Percentiles rank a stretch among this genome's conserved stretches.
Evolutionary conservation across 2,329 filamentous ascomycete genomes (phyloP).

Genomic region (Didymella arachidicola): DNA sequence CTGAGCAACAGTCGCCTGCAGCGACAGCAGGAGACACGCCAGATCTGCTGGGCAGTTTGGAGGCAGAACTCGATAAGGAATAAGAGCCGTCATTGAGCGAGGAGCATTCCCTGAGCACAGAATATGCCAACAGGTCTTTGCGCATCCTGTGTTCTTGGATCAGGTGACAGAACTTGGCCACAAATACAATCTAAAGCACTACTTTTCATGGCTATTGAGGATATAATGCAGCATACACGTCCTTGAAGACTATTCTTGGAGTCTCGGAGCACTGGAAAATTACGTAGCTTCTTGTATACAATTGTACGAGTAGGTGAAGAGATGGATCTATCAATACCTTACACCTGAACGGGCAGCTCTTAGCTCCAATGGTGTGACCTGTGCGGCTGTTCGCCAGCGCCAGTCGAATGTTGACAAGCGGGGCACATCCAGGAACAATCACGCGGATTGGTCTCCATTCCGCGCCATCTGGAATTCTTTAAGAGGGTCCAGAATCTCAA

Average conservation of each 20-base stretch:
- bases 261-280: background rate
- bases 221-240: background rate
- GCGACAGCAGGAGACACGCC: constrained; percentile 50
- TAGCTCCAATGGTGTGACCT: background rate
- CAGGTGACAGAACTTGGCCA: background rate
- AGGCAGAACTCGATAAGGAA: constrained; percentile 54
- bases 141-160: background rate
- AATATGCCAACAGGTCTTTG: background rate
- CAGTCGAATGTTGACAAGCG: constrained; percentile 1
- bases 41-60: constrained; percentile 58
- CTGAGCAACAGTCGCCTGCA: constrained; percentile 24
- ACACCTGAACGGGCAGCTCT: background rate
- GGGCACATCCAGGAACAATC: constrained; percentile 4
- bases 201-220: background rate
- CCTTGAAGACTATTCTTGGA: background rate
- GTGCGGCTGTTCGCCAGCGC: background rate
- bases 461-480: constrained; percentile 7
- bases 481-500: constrained; percentile 14
- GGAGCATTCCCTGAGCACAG: background rate
- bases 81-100: background rate
- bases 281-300: background rate
- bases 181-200: background rate
- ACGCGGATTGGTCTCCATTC: constrained; percentile 9
- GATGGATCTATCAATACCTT: constrained; percentile 5
- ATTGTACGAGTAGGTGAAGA: background rate